These are phyloP conservation scores for Solanum lycopersicoides DNA, from an alignment of 257 asterid species.

Conservation along the genomic window DNA sequence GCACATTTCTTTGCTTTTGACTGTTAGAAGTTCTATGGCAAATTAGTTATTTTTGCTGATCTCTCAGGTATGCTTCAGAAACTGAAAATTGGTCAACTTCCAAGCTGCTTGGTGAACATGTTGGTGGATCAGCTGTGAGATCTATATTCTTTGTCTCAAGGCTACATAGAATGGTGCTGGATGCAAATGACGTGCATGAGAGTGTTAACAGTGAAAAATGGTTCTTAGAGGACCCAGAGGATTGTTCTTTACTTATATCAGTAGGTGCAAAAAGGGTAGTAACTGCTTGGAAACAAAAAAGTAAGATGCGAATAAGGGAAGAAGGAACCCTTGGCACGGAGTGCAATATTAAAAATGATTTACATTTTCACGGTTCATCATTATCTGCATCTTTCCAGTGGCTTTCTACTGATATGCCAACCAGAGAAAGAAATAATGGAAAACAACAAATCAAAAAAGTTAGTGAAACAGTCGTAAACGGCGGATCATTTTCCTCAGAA, in stretches of 20 bases:
- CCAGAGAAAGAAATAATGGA: constrained; percentile 29
- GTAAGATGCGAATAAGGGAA: constrained; percentile 17
- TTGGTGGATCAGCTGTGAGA: constrained; percentile 96
- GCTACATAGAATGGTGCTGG: constrained; percentile 35
- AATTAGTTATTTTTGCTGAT: constrained; percentile 1
- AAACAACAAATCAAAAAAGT: constrained; percentile 29
- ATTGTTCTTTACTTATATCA: constrained; percentile 56
- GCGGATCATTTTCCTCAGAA: constrained; percentile 23
- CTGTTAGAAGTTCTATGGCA: neutral
- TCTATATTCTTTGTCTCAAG: constrained; percentile 64
- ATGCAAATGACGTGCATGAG: constrained; percentile 19
- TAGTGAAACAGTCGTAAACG: constrained; percentile 20
- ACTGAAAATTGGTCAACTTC: constrained; percentile 64
- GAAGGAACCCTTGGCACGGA: constrained; percentile 12
- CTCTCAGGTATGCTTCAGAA: constrained; percentile 57
- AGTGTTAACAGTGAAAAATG: constrained; percentile 16
- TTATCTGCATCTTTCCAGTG: constrained; percentile 59
- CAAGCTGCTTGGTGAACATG: constrained; percentile 87
- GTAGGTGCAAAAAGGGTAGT: constrained; percentile 97
- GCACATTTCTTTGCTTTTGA: neutral
- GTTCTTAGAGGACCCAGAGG: constrained; percentile 26
- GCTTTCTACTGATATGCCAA: constrained; percentile 90
- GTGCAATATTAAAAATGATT: constrained; percentile 16
- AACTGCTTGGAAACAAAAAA: constrained; percentile 79
- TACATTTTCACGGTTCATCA: constrained; percentile 19